Evolutionary conservation across 2,329 filamentous ascomycete genomes (phyloP).

Genomic region (Xylaria multiplex): DNA sequence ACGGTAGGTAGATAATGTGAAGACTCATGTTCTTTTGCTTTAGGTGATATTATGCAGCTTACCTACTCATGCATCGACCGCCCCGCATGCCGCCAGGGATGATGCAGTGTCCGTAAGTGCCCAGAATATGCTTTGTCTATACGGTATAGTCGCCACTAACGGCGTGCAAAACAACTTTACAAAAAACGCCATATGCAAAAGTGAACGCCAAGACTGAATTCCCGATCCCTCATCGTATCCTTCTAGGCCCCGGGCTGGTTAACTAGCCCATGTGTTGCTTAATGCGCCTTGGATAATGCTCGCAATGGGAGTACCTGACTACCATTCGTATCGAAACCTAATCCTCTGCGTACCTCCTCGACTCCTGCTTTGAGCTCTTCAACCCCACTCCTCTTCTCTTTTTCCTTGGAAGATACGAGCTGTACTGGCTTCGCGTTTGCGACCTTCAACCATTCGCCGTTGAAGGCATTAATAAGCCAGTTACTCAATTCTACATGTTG

Average conservation of each 20-base stretch:
- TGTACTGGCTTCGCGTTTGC: conserved; percentile 59
- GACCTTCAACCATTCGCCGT: conserved; percentile 86
- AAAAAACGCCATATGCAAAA: background rate
- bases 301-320: background rate
- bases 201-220: conserved; percentile 23
- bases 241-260: too few relatives aligned
- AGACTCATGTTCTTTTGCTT: background rate
- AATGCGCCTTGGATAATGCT: conserved; percentile 4
- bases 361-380: conserved; percentile 40
- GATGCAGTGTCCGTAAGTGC: conserved; percentile 5
- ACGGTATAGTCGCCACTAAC: background rate
- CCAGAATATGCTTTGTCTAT: background rate
- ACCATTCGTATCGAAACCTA: conserved; percentile 12
- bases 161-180: conserved; percentile 1
- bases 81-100: background rate
- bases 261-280: background rate
- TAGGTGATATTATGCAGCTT: background rate
- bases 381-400: conserved; percentile 42
- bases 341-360: conserved; percentile 37
- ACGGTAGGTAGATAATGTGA: background rate
- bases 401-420: conserved; percentile 46
- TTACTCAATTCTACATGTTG: conserved; percentile 74
- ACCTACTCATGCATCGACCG: background rate
- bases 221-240: background rate
- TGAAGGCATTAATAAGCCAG: conserved; percentile 98